Evolutionary conservation across 345 rosid genomes (phyloP), one percentile per base, ranked within the genome.

Genomic region (Acer yangbiense): DNA sequence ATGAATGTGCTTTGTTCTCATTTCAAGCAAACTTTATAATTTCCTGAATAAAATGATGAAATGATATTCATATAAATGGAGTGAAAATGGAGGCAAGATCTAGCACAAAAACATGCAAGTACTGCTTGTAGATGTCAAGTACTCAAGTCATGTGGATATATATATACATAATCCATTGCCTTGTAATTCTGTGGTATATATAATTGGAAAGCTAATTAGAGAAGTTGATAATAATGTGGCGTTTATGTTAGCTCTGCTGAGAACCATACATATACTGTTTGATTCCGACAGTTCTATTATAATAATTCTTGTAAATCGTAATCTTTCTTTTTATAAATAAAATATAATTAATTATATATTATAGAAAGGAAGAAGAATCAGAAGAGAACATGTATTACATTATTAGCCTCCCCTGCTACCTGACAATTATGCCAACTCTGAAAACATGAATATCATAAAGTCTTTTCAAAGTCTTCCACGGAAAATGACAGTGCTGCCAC

Each of bases 341-440:
- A n/a, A 25, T 25, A 1, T 25, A 25, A 25, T 25, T 25, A 25
- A 25, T 25, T 25, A 25, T 25, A 25, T 25, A 25, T 25, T 25
- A 25, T 25, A 25, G 27, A 25, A 25, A 46, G 5, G 8, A 23
- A 46, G 23, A 4, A 46, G 72, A 21, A 48, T 12, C 6, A 55
- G 65, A 39, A 57, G 23, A 32, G 46, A 46, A 46, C 12, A 46
- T 9, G 13, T 2, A 10, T 9, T 18, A 21, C 6, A 21, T 6
- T 8, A 52, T 16, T 54, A 17, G 8, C 58, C 58, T 14, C 17
- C 41, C 76, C 72, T 58, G 21, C 75, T 50, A 55, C 61, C 54
- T 18, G 80, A 68, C 85, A 79, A 41, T 9, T 17, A 9, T 71
- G 79, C 81, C 82, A 67, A 66, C 62, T 73, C 76, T 44, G 10